Evolutionary conservation across 805 yeast species (phyloP).

Genomic region (Sugiyamaella mastotermitis): DNA sequence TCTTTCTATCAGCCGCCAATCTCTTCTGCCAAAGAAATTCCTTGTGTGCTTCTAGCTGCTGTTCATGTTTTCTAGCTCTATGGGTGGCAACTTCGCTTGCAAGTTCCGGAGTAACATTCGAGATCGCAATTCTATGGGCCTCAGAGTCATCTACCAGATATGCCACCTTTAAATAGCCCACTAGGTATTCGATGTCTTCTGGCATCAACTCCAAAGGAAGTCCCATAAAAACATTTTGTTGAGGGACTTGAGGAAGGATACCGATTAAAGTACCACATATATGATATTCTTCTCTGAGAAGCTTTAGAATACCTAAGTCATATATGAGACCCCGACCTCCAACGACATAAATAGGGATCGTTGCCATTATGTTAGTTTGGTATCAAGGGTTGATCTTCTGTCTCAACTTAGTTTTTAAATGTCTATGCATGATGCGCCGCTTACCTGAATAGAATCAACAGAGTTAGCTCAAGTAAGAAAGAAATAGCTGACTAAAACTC

Average conservation of each 20-base stretch:
- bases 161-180: slow-evolving; percentile 37
- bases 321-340: slow-evolving; percentile 52
- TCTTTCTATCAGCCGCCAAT: slow-evolving; percentile 2
- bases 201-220: slow-evolving; percentile 68
- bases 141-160: slow-evolving; percentile 39
- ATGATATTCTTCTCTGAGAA: slow-evolving; percentile 50
- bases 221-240: slow-evolving; percentile 83
- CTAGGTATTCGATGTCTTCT: slow-evolving; percentile 70
- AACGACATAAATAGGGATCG: slow-evolving; percentile 32
- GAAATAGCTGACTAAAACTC: too few species aligned
- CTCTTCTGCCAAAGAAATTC: slow-evolving; percentile 16
- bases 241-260: slow-evolving; percentile 84
- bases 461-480: too few species aligned
- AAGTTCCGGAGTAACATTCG: slow-evolving; percentile 16
- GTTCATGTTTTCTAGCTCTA: slow-evolving; percentile 15
- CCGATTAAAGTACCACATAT: slow-evolving; percentile 77
- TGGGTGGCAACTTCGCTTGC: slow-evolving; percentile 11
- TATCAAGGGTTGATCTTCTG: too few species aligned
- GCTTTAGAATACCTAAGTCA: slow-evolving; percentile 45
- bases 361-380: too few species aligned
- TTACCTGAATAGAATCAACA: too few species aligned
- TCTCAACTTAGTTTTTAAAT: too few species aligned
- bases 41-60: slow-evolving; percentile 18
- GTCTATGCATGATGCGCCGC: too few species aligned
- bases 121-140: slow-evolving; percentile 22